Evolutionary conservation across 768 basidiomycete species (phyloP).

Genomic region (Boletales sp.): DNA sequence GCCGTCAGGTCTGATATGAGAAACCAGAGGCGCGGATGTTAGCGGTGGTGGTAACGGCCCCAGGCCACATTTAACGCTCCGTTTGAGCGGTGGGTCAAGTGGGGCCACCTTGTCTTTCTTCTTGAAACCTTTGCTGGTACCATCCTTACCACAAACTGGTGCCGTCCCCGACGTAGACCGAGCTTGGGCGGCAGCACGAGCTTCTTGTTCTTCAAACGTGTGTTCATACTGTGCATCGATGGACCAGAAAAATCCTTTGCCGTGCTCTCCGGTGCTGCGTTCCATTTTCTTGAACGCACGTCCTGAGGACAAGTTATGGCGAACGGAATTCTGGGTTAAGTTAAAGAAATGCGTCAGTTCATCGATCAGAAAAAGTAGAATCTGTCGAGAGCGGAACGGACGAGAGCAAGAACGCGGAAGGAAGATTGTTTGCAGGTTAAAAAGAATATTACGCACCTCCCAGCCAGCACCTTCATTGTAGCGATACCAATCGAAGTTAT

Average conservation of each 20-base stretch:
- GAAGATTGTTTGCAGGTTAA: background rate
- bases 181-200: conserved; percentile 38
- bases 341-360: conserved; percentile 10
- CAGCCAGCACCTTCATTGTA: conserved; percentile 80
- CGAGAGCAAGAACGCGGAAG: background rate
- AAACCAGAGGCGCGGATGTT: conserved; percentile 58
- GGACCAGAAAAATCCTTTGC: conserved; percentile 94
- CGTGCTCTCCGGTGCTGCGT: conserved; percentile 76
- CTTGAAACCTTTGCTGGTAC: conserved; percentile 29
- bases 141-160: conserved; percentile 35
- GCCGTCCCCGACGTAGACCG: conserved; percentile 24
- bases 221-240: conserved; percentile 73
- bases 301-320: conserved; percentile 92
- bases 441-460: conserved; percentile 61
- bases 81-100: conserved; percentile 63
- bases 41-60: conserved; percentile 64
- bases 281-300: conserved; percentile 91
- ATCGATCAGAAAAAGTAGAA: conserved; percentile 1
- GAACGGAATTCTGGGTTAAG: conserved; percentile 75
- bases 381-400: background rate
- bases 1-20: conserved; percentile 17
- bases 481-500: conserved; percentile 86
- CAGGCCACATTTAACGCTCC: conserved; percentile 63
- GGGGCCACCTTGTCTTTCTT: conserved; percentile 59
- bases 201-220: conserved; percentile 68